Percentiles rank a stretch among this genome's conserved stretches.
Conservation (phyloP, 2,329 filamentous ascomycete species). For the Penicillium decumbens region DNA sequence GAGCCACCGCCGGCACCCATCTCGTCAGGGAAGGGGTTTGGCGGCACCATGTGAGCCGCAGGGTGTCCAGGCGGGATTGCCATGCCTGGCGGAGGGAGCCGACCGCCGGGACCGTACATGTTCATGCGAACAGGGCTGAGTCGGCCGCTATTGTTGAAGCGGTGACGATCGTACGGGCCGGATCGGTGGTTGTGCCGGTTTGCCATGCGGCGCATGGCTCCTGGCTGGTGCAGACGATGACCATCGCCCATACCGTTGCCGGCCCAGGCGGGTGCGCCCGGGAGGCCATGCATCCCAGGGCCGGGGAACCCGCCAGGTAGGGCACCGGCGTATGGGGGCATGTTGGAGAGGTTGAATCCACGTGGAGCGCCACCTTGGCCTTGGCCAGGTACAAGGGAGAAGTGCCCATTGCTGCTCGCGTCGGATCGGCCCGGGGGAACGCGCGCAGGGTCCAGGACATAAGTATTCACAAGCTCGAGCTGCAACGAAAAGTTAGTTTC, state of each 20-base stretch:
- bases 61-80: slow-evolving; percentile 39
- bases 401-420: slow-evolving; percentile 92
- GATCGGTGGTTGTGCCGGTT: slow-evolving; percentile 58
- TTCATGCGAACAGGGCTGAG: slow-evolving; percentile 40
- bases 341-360: slow-evolving; percentile 79
- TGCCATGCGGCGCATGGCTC: slow-evolving; percentile 65
- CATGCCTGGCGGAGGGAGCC: slow-evolving; percentile 27
- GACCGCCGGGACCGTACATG: slow-evolving; percentile 34
- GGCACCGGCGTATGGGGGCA: slow-evolving; percentile 53
- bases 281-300: slow-evolving; percentile 31
- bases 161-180: slow-evolving; percentile 70
- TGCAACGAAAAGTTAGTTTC: slow-evolving; percentile 35
- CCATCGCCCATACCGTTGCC: slow-evolving; percentile 40
- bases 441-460: slow-evolving; percentile 88
- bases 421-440: slow-evolving; percentile 91
- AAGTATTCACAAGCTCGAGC: slow-evolving; percentile 87
- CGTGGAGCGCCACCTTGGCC: slow-evolving; percentile 78
- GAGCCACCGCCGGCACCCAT: slow-evolving; percentile 63
- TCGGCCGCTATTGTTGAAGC: slow-evolving; percentile 46
- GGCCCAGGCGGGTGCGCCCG: slow-evolving; percentile 33
- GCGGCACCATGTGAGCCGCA: slow-evolving; percentile 40
- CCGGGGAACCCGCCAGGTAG: slow-evolving; percentile 36
- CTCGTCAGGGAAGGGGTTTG: slow-evolving; percentile 43
- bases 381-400: slow-evolving; percentile 74
- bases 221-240: slow-evolving; percentile 49